phyloP scores from a whole-genome alignment of 176 grass and related monocot species.

The Oropetium thomaeum region DNA sequence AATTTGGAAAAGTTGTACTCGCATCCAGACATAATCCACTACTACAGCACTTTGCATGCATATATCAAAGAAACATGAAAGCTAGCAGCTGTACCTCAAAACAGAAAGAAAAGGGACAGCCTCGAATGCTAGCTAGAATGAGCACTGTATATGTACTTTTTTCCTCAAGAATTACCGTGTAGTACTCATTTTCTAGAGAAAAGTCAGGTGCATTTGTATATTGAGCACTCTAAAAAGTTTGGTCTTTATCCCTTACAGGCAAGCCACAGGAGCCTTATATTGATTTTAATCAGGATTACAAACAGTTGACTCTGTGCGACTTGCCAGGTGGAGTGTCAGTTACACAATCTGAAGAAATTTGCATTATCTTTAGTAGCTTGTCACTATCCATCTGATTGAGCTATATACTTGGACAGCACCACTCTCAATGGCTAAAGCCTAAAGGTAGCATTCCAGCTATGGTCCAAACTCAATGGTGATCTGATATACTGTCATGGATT shows the following conservation, averaged over 20 bases:
- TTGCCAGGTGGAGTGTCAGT: neutral
- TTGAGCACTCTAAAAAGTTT: neutral
- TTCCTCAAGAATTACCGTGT: neutral
- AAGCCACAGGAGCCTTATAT: neutral
- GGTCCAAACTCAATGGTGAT: constrained; percentile 24
- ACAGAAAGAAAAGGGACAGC: neutral
- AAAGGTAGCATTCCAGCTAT: neutral
- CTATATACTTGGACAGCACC: neutral
- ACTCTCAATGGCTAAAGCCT: neutral
- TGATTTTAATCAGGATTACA: neutral
- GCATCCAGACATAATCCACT: constrained; percentile 17
- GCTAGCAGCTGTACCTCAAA: neutral
- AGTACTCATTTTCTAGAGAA: constrained; percentile 1
- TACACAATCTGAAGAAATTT: neutral
- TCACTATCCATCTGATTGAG: constrained; percentile 21
- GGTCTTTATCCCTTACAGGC: neutral
- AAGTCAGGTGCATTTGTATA: neutral
- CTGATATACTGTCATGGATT: constrained; percentile 20
- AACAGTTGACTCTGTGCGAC: neutral
- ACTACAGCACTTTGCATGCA: constrained; percentile 14
- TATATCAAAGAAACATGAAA: constrained; percentile 26
- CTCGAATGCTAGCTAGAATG: constrained; percentile 5
- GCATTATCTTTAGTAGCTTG: constrained; percentile 19
- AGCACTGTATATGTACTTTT: neutral
- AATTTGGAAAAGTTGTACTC: constrained; percentile 14